Base-by-base conservation (phyloP, 169 alveolate genomes). In the Fabrea salina region DNA sequence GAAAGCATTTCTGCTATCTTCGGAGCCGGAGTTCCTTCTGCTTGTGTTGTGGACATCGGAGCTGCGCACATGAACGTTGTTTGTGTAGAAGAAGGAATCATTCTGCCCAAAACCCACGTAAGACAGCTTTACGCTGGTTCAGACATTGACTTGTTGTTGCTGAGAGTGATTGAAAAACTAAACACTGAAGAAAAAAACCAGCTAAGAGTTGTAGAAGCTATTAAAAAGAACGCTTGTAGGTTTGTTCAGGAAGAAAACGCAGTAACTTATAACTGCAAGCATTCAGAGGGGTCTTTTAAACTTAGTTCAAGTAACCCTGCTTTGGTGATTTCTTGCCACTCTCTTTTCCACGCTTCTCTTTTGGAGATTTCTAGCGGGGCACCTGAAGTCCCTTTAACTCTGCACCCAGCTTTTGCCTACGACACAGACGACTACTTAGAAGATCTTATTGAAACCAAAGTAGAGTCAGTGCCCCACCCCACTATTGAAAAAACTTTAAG, bases 21-120 rank as follows among this genome's bases (percentile, higher is more conserved):
- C 80, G 96, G 94, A 16, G 71, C 88, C 58, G 93, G 93, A 2
- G 74, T 88, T 11, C 87, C 87, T 27, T 76, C 87, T 50, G 90
- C 94, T 33, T 86, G 92, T 59, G 92, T 92, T 1, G 94, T 92
- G 22, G 94, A 92, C 82, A 80, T 92, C n/a, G 96, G 96, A 6
- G 80, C 89, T 49, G 70, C 75, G 33, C 91, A 92, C 72, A 51
- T 83, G 3, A 83, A 79, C 54, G 86, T 92, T 5, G 77, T 89
- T 53, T 89, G 93, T 40, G 85, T 92, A 32, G 96, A 92, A 72
- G 96, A 92, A 81, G 96, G 96, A 19, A 53, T 85, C 54, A 80
- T 89, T 22, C 53, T 85, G 0, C 89, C 86, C 35, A 79, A 78
- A 53, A 75, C 93, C 25, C 54, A 86, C 27, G 80, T 89, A 3